Evolutionary conservation across 306 rosid genomes (phyloP).

Genomic region (Astragalus membranaceus): DNA sequence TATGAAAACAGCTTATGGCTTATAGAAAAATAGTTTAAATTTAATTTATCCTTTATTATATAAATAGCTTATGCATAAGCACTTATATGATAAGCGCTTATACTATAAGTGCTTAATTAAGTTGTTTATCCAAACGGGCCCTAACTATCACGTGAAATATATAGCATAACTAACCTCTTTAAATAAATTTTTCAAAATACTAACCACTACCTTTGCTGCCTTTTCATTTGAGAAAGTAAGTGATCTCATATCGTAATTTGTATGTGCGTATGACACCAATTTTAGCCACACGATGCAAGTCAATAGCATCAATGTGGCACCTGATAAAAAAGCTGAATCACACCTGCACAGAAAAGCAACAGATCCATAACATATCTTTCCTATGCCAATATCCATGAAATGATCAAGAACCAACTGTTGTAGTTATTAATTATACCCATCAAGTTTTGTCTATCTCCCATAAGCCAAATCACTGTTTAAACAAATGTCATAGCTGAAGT

Average conservation of each 20-base stretch:
- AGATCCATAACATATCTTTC: slow-evolving; percentile 6
- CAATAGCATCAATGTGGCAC: slow-evolving; percentile 71
- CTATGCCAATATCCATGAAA: background rate
- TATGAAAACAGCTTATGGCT: too few relatives aligned
- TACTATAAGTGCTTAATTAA: too few relatives aligned
- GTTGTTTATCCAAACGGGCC: too few relatives aligned
- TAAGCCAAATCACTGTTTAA: background rate
- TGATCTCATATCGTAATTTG: slow-evolving; percentile 69
- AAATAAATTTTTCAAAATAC: background rate
- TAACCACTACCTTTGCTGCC: slow-evolving; percentile 60
- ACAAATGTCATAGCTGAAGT: background rate
- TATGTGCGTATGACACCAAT: slow-evolving; percentile 80
- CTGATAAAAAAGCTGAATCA: slow-evolving; percentile 76
- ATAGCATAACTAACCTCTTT: background rate
- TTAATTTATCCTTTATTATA: too few relatives aligned
- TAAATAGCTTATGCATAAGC: too few relatives aligned
- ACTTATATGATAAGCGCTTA: too few relatives aligned
- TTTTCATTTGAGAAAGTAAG: slow-evolving; percentile 39
- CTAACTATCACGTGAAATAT: slow-evolving; percentile 5
- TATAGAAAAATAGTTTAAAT: too few relatives aligned
- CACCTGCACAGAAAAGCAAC: slow-evolving; percentile 46
- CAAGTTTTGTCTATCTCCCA: background rate
- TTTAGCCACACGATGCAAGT: slow-evolving; percentile 89
- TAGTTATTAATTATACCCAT: slow-evolving; percentile 2
- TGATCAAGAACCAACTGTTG: background rate